Percentiles rank a stretch among this genome's conserved stretches.
phyloP scores from a whole-genome alignment of 805 yeast genomes.

The Kluyveromyces wickerhamii region DNA sequence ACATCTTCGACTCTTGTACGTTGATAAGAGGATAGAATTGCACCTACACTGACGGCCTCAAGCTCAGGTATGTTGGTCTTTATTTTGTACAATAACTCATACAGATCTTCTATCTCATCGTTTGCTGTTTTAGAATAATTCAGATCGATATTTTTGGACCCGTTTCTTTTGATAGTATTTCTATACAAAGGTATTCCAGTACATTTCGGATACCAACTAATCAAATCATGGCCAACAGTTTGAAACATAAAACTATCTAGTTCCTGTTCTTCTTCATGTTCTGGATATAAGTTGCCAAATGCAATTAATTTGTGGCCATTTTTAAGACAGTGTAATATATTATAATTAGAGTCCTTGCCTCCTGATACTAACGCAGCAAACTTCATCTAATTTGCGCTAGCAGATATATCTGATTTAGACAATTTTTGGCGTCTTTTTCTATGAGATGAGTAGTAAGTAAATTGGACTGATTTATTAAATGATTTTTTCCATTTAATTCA shows the following conservation, averaged over 20 bases:
- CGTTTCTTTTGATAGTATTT: conserved; percentile 48
- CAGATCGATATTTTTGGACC: conserved; percentile 52
- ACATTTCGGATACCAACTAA: conserved; percentile 58
- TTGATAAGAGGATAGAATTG: conserved; percentile 92
- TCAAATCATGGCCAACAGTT: conserved; percentile 86
- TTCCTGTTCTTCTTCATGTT: conserved; percentile 45
- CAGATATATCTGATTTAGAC: too few relatives aligned
- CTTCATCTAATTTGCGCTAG: too few relatives aligned
- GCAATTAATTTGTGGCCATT: conserved; percentile 84
- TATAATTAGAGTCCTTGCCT: conserved; percentile 92
- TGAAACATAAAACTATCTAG: conserved; percentile 95
- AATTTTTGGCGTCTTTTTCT: too few relatives aligned
- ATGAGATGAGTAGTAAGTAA: too few relatives aligned
- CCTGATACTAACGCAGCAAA: conserved; percentile 90
- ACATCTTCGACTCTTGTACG: conserved; percentile 90
- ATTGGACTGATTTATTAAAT: too few relatives aligned
- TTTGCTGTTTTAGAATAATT: conserved; percentile 61
- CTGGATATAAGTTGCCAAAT: conserved; percentile 75
- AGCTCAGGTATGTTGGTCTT: conserved; percentile 54
- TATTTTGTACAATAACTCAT: conserved; percentile 42
- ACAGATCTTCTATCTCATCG: conserved; percentile 88
- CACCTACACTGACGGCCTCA: conserved; percentile 90
- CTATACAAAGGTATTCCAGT: conserved; percentile 76
- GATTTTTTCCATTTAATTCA: too few relatives aligned
- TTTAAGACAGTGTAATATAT: conserved; percentile 74